Evolutionary conservation across 2,329 filamentous ascomycete species (phyloP), one percentile per base, ranked within the genome.

Genomic region (Nothopassalora personata): DNA sequence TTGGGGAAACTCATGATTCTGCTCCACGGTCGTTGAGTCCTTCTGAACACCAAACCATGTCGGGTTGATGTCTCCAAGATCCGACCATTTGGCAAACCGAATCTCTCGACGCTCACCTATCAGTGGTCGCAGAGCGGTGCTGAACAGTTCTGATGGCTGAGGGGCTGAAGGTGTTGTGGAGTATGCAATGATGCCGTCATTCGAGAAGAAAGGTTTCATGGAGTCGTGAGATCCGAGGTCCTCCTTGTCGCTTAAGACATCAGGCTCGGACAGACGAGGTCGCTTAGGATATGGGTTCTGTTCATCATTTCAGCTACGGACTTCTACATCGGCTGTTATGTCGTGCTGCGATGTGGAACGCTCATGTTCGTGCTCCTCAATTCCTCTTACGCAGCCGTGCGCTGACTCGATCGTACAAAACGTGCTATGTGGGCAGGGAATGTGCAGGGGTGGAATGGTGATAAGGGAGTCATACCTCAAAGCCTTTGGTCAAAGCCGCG

Each of bases 131-230:
- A 81, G 83, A 53, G 81, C 77, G 49, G 83, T 77, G 59, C 77
- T 77, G 64, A 86, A 80, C 30, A 83, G 71, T 13, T 79, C 79
- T 58, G 80, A 77, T 6, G 64, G 57, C 58, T 77, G 77, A 54
- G 63, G 63, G 57, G 73, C 68, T 66, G 70, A 70, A 27, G 77
- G 75, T 58, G 80, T 70, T 49, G 78, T 79, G 6, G 81, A 78
- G 65, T 90, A 86, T 2, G 95, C 79, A 45, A 96, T 76, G 2
- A 86, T 86, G 62, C 91, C 89, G 63, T 86, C 83, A 2, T 86
- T 84, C 39, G 87, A 86, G 88, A 93, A 97, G 53, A 83, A 86
- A 30, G 91, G 90, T 67, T 91, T 91, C 72, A 89, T 83, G 48
- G 85, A 86, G 63, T 84, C 80, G 74, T 91, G 89, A 73, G 87